A percentile compares a stretch with the other conserved stretches of the same genome.
Conservation (phyloP, 1,139 yeast species). For the Saccharomycopsis phalli region DNA sequence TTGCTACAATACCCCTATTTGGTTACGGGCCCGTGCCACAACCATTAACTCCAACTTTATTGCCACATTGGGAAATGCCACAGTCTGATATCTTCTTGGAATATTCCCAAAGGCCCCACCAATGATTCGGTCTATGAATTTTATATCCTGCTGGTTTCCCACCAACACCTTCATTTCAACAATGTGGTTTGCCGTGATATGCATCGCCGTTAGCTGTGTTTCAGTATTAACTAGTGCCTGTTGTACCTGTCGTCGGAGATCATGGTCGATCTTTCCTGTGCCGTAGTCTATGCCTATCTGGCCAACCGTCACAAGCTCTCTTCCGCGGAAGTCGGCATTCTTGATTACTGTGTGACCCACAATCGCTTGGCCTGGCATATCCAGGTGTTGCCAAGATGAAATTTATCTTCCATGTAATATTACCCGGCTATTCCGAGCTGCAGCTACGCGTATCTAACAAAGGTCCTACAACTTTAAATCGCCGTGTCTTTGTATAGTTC, state of each 20-base stretch:
- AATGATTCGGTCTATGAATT: not conserved
- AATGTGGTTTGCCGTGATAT: not conserved
- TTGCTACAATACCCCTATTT: not conserved
- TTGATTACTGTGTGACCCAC: too few relatives aligned
- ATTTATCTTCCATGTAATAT: too few relatives aligned
- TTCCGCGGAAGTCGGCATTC: too few relatives aligned
- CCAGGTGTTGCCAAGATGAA: too few relatives aligned
- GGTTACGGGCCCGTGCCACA: not conserved
- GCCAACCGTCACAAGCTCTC: too few relatives aligned
- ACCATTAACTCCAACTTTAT: constrained; percentile 7
- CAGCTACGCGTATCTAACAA: too few relatives aligned
- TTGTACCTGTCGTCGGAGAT: not conserved
- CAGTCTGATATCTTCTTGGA: constrained; percentile 3
- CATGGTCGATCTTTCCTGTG: too few relatives aligned
- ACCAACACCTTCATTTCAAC: not conserved
- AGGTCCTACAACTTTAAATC: too few relatives aligned
- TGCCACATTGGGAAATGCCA: constrained; percentile 2
- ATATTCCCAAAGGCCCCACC: not conserved
- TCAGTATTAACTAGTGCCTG: not conserved
- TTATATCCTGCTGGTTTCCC: not conserved
- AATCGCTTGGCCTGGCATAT: too few relatives aligned
- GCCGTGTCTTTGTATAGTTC: not conserved
- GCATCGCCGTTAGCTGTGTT: not conserved
- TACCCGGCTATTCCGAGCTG: too few relatives aligned
- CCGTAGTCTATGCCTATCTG: too few relatives aligned